Conservation (phyloP, 176 grass and related monocot species). For the Bothriochloa decipiens region DNA sequence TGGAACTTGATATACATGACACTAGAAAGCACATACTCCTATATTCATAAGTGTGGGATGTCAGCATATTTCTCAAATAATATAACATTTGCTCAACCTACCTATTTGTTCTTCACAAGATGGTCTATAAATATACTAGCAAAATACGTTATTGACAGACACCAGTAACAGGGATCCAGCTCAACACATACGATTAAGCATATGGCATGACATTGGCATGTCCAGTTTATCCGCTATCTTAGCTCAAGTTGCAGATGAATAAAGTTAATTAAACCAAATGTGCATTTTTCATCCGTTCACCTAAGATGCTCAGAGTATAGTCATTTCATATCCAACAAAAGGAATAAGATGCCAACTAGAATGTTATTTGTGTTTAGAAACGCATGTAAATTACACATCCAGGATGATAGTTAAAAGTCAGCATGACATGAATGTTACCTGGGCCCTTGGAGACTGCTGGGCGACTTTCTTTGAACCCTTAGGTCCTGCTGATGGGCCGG, state of each 20-base stretch:
- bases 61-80: not conserved
- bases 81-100: not conserved
- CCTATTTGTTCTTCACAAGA: not conserved
- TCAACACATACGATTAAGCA: constrained; percentile 17
- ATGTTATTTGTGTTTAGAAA: not conserved
- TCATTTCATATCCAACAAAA: not conserved
- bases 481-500: constrained; percentile 54
- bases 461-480: constrained; percentile 81
- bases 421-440: constrained; percentile 58
- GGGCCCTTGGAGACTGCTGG: constrained; percentile 77
- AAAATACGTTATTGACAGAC: not conserved
- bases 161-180: not conserved
- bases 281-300: not conserved
- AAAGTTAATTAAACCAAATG: not conserved
- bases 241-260: not conserved
- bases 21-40: not conserved
- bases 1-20: constrained; percentile 8
- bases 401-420: not conserved
- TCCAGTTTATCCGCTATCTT: not conserved
- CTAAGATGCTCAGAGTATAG: not conserved
- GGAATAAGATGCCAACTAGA: not conserved
- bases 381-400: not conserved
- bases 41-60: constrained; percentile 16
- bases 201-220: not conserved
- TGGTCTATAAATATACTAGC: not conserved